Base-by-base conservation (phyloP, 1,284 basidiomycete genomes). In the Laetiporus sulphureus region DNA sequence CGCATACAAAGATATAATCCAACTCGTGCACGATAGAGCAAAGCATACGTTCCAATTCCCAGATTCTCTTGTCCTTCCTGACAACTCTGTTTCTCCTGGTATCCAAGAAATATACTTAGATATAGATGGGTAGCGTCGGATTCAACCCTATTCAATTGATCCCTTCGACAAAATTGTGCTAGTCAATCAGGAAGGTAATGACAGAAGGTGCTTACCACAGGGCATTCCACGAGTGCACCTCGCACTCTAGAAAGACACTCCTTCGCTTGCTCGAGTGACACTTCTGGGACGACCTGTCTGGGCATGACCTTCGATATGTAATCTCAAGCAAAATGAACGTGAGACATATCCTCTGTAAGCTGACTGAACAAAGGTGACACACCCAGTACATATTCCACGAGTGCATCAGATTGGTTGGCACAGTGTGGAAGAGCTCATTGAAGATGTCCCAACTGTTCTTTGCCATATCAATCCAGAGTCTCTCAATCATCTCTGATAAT, bases 131-230 rank as follows among this genome's bases (percentile, higher is more conserved):
- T 40, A 89, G 62, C 4, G 82, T 81, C 8, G 86, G 85, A 62
- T 88, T 83, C 22, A 86, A 63, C 2, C 73, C 79, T 15, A 56
- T 64, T 86, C 86, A 89, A 42, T 84, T 79, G 1, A 75, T 65
- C 1, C 79, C 80, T 46, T 74, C 71, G 15, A 79, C 75, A 46
- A 90, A 78, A 2, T 77, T 76, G 47, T 78, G 77, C 49, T 91
- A 75, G 45, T 90, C 84, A 42, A 85, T 85, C 47, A 91, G 66
- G 72, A 91, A 91, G 59, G 90, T 82, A 82, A 86, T 44, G 5
- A 34, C 7, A n/a, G 3, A n/a, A 10, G n/a, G 13, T 30, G 41
- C 74, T 39, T 49, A 87, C 85, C 54, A 91, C 58, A 32, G 87
- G 83, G 53, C 74, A 77, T 54, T 89, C 86, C 2, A 89, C 85